Percentiles rank a stretch among this genome's conserved stretches.
Evolutionary conservation across 2,329 filamentous ascomycete species (phyloP).

Genomic region (Xylariaceae sp.): DNA sequence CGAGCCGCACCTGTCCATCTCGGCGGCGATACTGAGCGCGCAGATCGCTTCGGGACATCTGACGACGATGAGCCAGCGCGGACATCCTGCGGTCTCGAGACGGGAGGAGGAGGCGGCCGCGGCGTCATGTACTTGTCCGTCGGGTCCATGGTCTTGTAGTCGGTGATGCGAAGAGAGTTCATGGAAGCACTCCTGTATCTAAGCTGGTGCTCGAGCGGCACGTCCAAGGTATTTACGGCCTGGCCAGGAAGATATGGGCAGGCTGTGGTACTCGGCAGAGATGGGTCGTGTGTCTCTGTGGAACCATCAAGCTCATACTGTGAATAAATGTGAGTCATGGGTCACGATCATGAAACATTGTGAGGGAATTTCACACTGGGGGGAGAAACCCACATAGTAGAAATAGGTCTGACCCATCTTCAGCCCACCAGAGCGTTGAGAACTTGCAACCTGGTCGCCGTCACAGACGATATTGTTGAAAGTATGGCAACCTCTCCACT

Average conservation of each 20-base stretch:
- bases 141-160: constrained; percentile 73
- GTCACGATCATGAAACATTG: not conserved
- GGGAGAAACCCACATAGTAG: constrained; percentile 71
- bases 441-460: constrained; percentile 52
- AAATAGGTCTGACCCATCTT: constrained; percentile 94
- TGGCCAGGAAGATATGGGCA: constrained; percentile 90
- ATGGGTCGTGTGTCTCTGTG: constrained; percentile 69
- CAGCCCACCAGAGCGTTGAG: constrained; percentile 69
- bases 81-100: constrained; percentile 29
- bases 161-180: constrained; percentile 52
- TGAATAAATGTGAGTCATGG: constrained; percentile 16
- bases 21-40: constrained; percentile 46
- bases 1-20: constrained; percentile 42
- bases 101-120: constrained; percentile 48
- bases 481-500: constrained; percentile 84
- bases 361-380: constrained; percentile 1
- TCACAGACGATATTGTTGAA: constrained; percentile 85
- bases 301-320: constrained; percentile 82
- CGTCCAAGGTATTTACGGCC: constrained; percentile 75
- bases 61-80: constrained; percentile 29
- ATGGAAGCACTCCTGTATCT: constrained; percentile 62
- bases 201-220: constrained; percentile 65
- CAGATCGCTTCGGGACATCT: constrained; percentile 32
- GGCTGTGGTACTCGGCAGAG: constrained; percentile 67
- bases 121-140: constrained; percentile 71